Evolutionary conservation across 129 eudicot species (phyloP), one percentile per base, ranked within the genome.

Genomic region (Mikania micrantha): DNA sequence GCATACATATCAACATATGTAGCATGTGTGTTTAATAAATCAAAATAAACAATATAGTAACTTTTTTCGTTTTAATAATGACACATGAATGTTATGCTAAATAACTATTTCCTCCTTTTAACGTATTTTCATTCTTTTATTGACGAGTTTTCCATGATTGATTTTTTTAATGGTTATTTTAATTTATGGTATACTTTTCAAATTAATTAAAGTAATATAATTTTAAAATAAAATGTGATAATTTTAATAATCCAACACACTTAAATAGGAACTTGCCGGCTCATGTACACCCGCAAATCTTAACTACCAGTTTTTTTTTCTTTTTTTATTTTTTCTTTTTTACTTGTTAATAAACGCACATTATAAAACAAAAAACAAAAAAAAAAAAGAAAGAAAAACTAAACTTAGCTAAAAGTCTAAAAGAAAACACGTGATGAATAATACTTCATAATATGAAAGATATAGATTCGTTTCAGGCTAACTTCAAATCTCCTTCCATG

Each of bases 101-200:
- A 15, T 29, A 25, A 58, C 17, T 17, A 29, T 59, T 63, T 27
- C 29, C 31, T 25, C 57, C 5, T 17, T 66, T 21, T 9, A 27
- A 19, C 32, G 15, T 44, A 22, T 16, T 50, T 20, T n/a, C 10
- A 10, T 25, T 16, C 5, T 29, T 38, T 52, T 38, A 22, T 35
- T 2, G 32, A 49, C 29, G 5, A 63, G 60, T 72, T 73, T 35
- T 63, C 7, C 70, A 53, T 53, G 47, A 74, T 65, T 1, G 0
- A 36, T 11, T 35, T 34, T 22, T 27, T 16, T 13, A 11, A 45
- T 2, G 0, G 19, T 27, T 4, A 10, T 32, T 13, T 36, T 29
- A 12, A 45, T 5, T 9, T 61, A 47, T 40, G 27, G 31, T 29
- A 60, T 35, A 62, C 52, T 0, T 41, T 64, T 24, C 64, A 3